These are phyloP conservation scores for Starmera amethionina DNA, from an alignment of 805 yeast species.

Conservation along the genomic window DNA sequence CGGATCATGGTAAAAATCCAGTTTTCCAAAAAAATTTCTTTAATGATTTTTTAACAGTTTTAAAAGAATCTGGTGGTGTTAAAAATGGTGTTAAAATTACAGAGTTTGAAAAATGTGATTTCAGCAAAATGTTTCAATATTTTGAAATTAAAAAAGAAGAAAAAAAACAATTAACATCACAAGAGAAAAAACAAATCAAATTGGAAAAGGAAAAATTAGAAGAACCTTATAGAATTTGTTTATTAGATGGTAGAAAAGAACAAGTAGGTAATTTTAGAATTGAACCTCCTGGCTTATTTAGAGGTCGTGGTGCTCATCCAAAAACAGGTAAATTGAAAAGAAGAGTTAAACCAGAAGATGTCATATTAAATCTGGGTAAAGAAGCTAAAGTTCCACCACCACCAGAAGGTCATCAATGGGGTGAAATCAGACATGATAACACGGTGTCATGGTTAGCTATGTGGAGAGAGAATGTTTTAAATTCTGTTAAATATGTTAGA, in stretches of 20 bases:
- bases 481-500: conserved; percentile 77
- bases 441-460: conserved; percentile 93
- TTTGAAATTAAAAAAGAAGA: conserved; percentile 63
- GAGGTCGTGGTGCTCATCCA: conserved; percentile 97
- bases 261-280: conserved; percentile 89
- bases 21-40: conserved; percentile 84
- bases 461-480: conserved; percentile 92
- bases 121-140: conserved; percentile 59
- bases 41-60: conserved; percentile 58
- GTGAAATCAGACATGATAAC: conserved; percentile 77
- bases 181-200: conserved; percentile 68
- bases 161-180: conserved; percentile 55
- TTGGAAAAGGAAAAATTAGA: conserved; percentile 66
- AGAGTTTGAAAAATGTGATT: conserved; percentile 66
- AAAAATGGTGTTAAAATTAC: conserved; percentile 31
- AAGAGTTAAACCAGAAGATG: conserved; percentile 83
- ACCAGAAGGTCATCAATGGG: conserved; percentile 88
- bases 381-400: conserved; percentile 69
- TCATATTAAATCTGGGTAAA: conserved; percentile 70
- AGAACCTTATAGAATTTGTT: conserved; percentile 73
- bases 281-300: conserved; percentile 92
- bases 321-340: conserved; percentile 86
- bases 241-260: conserved; percentile 79
- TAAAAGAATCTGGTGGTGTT: conserved; percentile 64
- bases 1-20: conserved; percentile 84